Conservation (phyloP, 805 yeast species). For the Saturnispora mendoncae region DNA sequence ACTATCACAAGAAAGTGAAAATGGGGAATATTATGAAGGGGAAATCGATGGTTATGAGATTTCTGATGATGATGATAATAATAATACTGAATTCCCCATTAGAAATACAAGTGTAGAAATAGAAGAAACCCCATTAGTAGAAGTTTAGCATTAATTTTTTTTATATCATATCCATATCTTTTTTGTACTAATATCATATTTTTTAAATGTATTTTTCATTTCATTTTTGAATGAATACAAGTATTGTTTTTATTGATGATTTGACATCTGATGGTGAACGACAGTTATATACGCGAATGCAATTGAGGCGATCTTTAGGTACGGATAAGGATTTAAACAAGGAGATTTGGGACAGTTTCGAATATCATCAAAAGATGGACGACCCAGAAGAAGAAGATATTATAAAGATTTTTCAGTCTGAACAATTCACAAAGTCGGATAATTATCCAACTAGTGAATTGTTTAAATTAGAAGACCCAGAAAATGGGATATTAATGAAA, state of each 20-base stretch:
- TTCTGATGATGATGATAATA: too few species aligned
- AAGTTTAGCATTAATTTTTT: too few species aligned
- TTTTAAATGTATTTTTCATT: background rate
- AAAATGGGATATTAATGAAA: background rate
- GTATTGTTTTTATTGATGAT: background rate
- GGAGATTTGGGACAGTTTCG: background rate
- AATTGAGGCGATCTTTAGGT: background rate
- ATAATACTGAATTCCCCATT: too few species aligned
- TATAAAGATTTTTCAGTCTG: background rate
- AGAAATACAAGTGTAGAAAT: too few species aligned
- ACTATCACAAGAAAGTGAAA: too few species aligned
- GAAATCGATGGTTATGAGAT: background rate
- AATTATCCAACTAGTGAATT: too few species aligned
- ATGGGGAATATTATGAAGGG: too few species aligned
- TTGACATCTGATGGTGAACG: background rate
- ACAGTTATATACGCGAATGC: background rate
- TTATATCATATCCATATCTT: too few species aligned
- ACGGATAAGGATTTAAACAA: background rate
- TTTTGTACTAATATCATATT: too few species aligned
- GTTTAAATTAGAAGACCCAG: background rate
- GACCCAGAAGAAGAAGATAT: background rate
- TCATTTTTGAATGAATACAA: background rate
- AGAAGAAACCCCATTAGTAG: too few species aligned
- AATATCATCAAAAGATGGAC: too few species aligned
- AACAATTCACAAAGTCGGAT: background rate